Evolutionary conservation across 129 eudicot species (phyloP).

Genomic region (Lactuca sativa): DNA sequence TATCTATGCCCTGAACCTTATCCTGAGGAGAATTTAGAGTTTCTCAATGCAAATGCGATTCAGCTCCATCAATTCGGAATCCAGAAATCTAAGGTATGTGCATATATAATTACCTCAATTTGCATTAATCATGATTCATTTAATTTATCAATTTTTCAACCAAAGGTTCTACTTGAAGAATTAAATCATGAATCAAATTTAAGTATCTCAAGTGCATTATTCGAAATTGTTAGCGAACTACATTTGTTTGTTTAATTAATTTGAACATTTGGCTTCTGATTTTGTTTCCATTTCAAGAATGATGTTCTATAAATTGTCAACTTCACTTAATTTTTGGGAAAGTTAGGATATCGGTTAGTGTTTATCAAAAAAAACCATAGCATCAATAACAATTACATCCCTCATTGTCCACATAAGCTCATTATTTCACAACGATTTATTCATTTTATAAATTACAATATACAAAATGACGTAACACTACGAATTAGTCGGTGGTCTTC

Average conservation of each 20-base stretch:
- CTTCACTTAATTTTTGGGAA: neutral
- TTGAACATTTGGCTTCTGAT: neutral
- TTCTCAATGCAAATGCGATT: conserved; percentile 47
- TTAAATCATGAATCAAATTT: neutral
- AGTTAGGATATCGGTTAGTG: neutral
- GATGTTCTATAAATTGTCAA: neutral
- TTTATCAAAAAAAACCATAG: neutral
- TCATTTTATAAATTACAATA: neutral
- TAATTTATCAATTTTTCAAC: conserved; percentile 1
- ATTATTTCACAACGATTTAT: too few relatives aligned
- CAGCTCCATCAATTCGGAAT: conserved; percentile 50
- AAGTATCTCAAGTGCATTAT: neutral
- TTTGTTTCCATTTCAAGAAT: neutral
- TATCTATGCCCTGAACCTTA: conserved; percentile 61
- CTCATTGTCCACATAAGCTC: neutral
- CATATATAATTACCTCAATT: neutral
- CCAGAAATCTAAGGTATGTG: conserved; percentile 50
- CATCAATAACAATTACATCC: neutral
- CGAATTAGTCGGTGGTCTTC: conserved; percentile 15
- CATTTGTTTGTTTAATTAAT: neutral
- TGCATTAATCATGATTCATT: neutral
- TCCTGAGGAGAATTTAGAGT: conserved; percentile 44
- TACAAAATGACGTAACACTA: conserved; percentile 2
- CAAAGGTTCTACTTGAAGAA: neutral
- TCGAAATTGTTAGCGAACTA: neutral